These are phyloP conservation scores for Zopfochytrium polystomum DNA, from an alignment of 371 early-diverging fungal species.

Conservation along the genomic window DNA sequence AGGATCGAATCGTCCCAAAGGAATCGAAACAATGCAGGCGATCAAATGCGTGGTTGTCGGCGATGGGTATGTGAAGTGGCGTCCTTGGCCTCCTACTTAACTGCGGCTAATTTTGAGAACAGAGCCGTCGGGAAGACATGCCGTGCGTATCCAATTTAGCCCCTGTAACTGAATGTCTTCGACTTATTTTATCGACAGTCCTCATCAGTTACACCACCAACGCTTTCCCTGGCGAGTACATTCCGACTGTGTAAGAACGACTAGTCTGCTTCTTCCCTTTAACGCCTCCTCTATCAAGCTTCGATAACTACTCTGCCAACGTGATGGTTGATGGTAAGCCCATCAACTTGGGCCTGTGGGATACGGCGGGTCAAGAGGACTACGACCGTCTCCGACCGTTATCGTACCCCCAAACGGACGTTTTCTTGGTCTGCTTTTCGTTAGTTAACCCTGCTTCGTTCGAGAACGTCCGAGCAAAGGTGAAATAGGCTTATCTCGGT, in stretches of 20 bases:
- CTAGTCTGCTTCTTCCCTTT: not conserved
- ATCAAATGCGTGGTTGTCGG: constrained; percentile 98
- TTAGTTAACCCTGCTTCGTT: constrained; percentile 64
- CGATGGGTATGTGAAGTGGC: constrained; percentile 75
- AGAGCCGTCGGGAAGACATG: constrained; percentile 96
- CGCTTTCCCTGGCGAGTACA: constrained; percentile 96
- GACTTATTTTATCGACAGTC: constrained; percentile 33
- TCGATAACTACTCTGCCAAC: constrained; percentile 73
- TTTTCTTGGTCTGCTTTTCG: constrained; percentile 74
- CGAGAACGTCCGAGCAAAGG: constrained; percentile 68
- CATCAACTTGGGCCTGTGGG: constrained; percentile 72
- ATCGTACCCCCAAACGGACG: constrained; percentile 78
- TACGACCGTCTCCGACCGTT: constrained; percentile 94
- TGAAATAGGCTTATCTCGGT: constrained; percentile 18
- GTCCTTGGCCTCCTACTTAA: not conserved
- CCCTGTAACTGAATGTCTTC: not conserved
- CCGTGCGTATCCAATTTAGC: constrained; percentile 35
- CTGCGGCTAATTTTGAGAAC: not conserved
- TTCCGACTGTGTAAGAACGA: constrained; percentile 89
- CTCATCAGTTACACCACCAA: constrained; percentile 95
- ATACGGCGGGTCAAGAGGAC: constrained; percentile 91
- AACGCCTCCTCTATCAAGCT: constrained; percentile 37
- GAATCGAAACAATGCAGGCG: constrained; percentile 71
- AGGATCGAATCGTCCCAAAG: no score
- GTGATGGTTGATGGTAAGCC: constrained; percentile 65